Percentiles rank a stretch among this genome's conserved stretches.
phyloP scores from a whole-genome alignment of 305 asterid species.

The Ajuga reptans region DNA sequence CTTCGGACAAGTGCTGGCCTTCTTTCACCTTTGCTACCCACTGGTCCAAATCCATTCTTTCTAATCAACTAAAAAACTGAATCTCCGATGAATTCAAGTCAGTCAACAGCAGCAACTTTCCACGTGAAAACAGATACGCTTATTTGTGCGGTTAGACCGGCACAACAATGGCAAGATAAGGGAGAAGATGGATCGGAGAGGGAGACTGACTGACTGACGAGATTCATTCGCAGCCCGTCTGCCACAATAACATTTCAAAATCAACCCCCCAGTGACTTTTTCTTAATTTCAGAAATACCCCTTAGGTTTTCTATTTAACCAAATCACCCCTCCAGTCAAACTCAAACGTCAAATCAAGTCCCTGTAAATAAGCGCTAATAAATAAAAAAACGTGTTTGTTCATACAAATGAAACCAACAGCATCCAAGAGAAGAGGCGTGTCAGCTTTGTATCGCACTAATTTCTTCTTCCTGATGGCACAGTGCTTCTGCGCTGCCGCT shows the following conservation, averaged over 20 bases:
- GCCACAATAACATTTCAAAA: constrained; percentile 3
- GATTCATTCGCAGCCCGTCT: constrained; percentile 13
- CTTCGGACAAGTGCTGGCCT: constrained; percentile 92
- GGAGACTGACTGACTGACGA: neutral
- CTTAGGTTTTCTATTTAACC: neutral
- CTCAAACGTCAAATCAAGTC: too few species aligned
- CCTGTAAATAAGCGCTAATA: too few species aligned
- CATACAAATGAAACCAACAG: too few species aligned
- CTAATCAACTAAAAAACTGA: constrained; percentile 4
- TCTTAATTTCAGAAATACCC: neutral
- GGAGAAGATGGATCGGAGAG: neutral
- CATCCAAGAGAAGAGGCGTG: too few species aligned
- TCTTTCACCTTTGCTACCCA: constrained; percentile 84
- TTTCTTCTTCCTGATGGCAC: neutral
- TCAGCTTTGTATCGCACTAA: neutral
- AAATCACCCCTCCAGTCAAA: neutral
- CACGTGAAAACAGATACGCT: neutral
- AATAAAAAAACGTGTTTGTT: too few species aligned
- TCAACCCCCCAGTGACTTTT: neutral
- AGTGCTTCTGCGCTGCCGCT: constrained; percentile 29
- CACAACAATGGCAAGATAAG: neutral
- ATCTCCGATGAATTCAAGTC: neutral
- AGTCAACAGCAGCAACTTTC: constrained; percentile 1
- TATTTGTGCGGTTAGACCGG: neutral
- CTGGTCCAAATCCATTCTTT: constrained; percentile 81